phyloP scores from a whole-genome alignment of 257 asterid genomes.

The Scutellaria baicalensis region DNA sequence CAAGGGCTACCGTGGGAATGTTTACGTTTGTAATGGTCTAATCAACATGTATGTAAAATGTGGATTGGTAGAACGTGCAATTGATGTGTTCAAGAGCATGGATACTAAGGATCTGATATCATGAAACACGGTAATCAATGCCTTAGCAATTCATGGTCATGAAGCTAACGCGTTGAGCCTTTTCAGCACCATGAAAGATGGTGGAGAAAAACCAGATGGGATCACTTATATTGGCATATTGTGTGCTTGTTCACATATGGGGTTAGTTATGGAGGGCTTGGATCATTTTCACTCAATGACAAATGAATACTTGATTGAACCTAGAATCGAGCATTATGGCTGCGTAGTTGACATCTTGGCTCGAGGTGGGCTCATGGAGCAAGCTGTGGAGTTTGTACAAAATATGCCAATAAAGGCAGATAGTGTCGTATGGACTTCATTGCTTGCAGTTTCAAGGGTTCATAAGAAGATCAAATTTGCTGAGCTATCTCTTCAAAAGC shows the following conservation, averaged over 20 bases:
- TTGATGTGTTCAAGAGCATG: slow-evolving; percentile 49
- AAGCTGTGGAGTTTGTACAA: slow-evolving; percentile 59
- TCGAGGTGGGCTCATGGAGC: slow-evolving; percentile 60
- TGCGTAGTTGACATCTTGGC: slow-evolving; percentile 80
- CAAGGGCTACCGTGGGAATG: slow-evolving; percentile 38
- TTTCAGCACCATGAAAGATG: slow-evolving; percentile 49
- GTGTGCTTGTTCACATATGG: slow-evolving; percentile 83
- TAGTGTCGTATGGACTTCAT: slow-evolving; percentile 60
- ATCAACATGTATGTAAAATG: slow-evolving; percentile 86
- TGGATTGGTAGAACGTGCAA: slow-evolving; percentile 52
- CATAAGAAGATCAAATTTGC: slow-evolving; percentile 62
- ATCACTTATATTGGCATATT: slow-evolving; percentile 64
- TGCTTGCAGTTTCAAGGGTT: slow-evolving; percentile 66
- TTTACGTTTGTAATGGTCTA: slow-evolving; percentile 60
- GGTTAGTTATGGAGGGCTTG: slow-evolving; percentile 61
- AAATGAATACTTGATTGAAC: slow-evolving; percentile 32
- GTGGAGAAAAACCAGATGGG: slow-evolving; percentile 61
- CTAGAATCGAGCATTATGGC: slow-evolving; percentile 76
- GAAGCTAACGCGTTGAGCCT: slow-evolving; percentile 54
- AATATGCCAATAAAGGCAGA: slow-evolving; percentile 69
- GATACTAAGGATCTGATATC: slow-evolving; percentile 54
- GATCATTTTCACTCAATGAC: slow-evolving; percentile 49
- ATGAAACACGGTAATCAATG: slow-evolving; percentile 79
- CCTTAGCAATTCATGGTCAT: slow-evolving; percentile 77
- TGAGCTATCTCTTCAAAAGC: slow-evolving; percentile 51